A percentile compares a stretch with the other conserved stretches of the same genome.
Conservation (phyloP, 2,329 filamentous ascomycete species). For the Claviceps paspali region DNA sequence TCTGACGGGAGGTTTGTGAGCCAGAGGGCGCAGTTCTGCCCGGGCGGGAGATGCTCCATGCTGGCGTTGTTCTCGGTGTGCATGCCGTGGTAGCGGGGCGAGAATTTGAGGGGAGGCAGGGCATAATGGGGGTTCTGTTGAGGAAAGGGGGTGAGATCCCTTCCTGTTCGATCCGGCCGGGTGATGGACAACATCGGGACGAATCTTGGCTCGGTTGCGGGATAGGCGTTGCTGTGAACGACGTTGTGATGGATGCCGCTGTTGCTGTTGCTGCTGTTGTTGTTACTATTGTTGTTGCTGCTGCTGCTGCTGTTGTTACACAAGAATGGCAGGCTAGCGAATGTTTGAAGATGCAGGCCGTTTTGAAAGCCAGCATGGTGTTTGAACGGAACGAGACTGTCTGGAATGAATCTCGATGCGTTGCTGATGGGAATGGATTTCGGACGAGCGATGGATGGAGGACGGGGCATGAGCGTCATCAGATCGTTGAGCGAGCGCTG, state of each 20-base stretch:
- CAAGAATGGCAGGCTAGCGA: not conserved
- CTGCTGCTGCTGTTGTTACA: not conserved
- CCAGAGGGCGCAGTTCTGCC: conserved; percentile 36
- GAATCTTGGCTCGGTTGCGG: conserved; percentile 4
- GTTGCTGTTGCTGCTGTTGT: not conserved
- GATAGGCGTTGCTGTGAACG: not conserved
- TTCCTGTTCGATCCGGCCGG: conserved; percentile 6
- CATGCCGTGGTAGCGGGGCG: conserved; percentile 21
- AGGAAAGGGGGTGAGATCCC: conserved; percentile 4
- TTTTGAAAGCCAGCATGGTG: not conserved
- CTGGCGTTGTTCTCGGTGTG: conserved; percentile 22
- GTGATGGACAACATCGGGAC: conserved; percentile 12
- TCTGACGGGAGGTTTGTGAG: conserved; percentile 33
- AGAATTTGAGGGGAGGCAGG: conserved; percentile 12
- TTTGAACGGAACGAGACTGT: not conserved
- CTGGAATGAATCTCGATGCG: not conserved
- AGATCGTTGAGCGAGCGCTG: conserved; percentile 5
- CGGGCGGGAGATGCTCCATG: conserved; percentile 14
- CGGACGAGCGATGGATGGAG: not conserved
- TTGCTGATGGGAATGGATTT: conserved; percentile 1
- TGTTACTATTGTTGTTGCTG: not conserved
- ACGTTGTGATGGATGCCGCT: not conserved
- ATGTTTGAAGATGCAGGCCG: conserved; percentile 1
- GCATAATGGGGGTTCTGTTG: conserved; percentile 1
- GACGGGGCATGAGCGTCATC: not conserved